phyloP scores from a whole-genome alignment of 768 basidiomycete species.

The Mycena amicta region DNA sequence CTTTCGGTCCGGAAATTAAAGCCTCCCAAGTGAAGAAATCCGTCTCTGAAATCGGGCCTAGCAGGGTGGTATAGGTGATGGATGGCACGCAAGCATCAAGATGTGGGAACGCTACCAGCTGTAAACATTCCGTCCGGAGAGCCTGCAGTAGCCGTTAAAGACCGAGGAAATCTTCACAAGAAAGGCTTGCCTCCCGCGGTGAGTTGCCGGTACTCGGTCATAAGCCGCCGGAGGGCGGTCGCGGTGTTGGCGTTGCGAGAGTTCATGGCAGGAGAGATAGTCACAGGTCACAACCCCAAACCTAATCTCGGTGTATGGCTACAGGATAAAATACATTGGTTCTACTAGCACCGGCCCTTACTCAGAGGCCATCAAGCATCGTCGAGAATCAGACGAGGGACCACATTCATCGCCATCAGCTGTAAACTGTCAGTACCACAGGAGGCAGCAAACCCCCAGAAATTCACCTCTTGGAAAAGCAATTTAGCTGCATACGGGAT shows the following conservation, averaged over 20 bases:
- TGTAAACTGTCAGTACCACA: slow-evolving; percentile 30
- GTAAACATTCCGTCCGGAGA: slow-evolving; percentile 97
- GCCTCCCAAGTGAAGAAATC: slow-evolving; percentile 98
- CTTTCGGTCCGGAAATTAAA: slow-evolving; percentile 89
- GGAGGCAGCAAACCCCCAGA: neutral
- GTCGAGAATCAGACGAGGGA: slow-evolving; percentile 85
- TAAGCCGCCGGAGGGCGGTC: slow-evolving; percentile 82
- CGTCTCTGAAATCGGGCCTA: slow-evolving; percentile 86
- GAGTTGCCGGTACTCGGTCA: slow-evolving; percentile 92
- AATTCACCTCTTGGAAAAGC: slow-evolving; percentile 82
- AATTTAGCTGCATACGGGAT: slow-evolving; percentile 97
- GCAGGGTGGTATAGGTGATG: slow-evolving; percentile 6
- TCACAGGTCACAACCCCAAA: slow-evolving; percentile 1
- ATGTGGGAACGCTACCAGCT: slow-evolving; percentile 69
- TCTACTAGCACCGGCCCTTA: too few species aligned
- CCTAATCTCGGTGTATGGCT: neutral
- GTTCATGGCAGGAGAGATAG: slow-evolving; percentile 42
- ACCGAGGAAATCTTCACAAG: slow-evolving; percentile 4
- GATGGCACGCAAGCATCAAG: too few species aligned
- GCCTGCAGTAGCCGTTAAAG: slow-evolving; percentile 42
- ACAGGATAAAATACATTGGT: slow-evolving; percentile 15
- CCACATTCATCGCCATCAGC: slow-evolving; percentile 97
- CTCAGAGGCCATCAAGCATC: slow-evolving; percentile 52
- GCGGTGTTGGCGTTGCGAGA: slow-evolving; percentile 55
- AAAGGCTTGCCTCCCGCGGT: slow-evolving; percentile 65